Evolutionary conservation across 805 yeast genomes (phyloP).

Genomic region (Hanseniaspora lindneri): DNA sequence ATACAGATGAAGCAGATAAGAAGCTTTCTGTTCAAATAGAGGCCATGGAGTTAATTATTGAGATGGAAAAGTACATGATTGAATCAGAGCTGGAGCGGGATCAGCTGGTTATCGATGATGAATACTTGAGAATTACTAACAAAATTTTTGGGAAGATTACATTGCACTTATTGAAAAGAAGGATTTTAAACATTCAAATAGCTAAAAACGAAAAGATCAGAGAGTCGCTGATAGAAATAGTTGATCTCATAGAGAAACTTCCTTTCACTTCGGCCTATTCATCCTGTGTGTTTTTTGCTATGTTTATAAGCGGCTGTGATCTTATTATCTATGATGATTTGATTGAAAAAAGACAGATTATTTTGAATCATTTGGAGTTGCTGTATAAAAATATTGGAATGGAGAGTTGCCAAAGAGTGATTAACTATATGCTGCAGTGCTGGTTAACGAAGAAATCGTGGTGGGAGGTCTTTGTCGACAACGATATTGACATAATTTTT

Average conservation of each 20-base stretch:
- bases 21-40: neutral
- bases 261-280: constrained; percentile 8
- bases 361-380: constrained; percentile 4
- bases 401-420: constrained; percentile 10
- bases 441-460: constrained; percentile 13
- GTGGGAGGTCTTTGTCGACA: constrained; percentile 12
- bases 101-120: neutral
- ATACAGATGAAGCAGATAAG: neutral
- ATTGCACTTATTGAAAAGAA: constrained; percentile 3
- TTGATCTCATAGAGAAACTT: neutral
- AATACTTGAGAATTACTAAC: constrained; percentile 1
- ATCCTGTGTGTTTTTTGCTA: constrained; percentile 14
- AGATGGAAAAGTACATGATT: constrained; percentile 6
- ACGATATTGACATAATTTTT: constrained; percentile 9
- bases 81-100: constrained; percentile 1
- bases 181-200: neutral
- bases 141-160: constrained; percentile 14
- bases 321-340: constrained; percentile 6
- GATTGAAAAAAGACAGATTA: constrained; percentile 5
- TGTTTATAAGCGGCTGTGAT: constrained; percentile 13
- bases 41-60: constrained; percentile 3
- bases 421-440: constrained; percentile 10
- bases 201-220: neutral
- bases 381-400: constrained; percentile 11
- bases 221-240: neutral